phyloP scores from a whole-genome alignment of 495 filamentous ascomycete species.

The Aspergillus incahuasiensis region DNA sequence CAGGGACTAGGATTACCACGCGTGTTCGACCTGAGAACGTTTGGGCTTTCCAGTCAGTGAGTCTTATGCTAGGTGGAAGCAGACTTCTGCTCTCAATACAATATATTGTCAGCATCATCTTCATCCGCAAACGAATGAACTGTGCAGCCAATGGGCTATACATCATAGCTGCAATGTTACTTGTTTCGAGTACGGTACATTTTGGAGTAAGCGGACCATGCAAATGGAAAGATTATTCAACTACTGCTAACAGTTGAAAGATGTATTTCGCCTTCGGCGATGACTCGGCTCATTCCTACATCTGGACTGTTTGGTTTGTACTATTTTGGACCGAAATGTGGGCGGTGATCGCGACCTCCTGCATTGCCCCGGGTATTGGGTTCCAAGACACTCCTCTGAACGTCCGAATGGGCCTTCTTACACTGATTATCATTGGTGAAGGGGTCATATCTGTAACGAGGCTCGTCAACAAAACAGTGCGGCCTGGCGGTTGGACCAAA shows the following conservation, averaged over 20 bases:
- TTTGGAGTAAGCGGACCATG: conserved; percentile 38
- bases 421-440: conserved; percentile 66
- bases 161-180: conserved; percentile 39
- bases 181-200: conserved; percentile 43
- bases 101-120: conserved; percentile 47
- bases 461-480: conserved; percentile 53
- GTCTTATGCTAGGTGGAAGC: conserved; percentile 55
- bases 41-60: conserved; percentile 43
- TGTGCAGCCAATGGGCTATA: conserved; percentile 28
- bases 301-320: conserved; percentile 58
- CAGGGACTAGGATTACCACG: conserved; percentile 52
- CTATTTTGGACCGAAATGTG: conserved; percentile 52
- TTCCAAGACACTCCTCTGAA: conserved; percentile 64
- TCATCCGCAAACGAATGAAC: conserved; percentile 38
- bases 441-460: conserved; percentile 53
- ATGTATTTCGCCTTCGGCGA: conserved; percentile 38
- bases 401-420: conserved; percentile 61
- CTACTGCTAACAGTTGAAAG: conserved; percentile 17
- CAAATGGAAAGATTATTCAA: neutral
- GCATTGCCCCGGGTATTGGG: conserved; percentile 49
- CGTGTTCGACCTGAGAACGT: conserved; percentile 40
- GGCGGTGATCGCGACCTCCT: conserved; percentile 51
- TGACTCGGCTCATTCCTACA: conserved; percentile 24
- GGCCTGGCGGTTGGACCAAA: conserved; percentile 45
- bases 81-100: conserved; percentile 54